Evolutionary conservation across 805 yeast species (phyloP).

Genomic region (Zygoascus flipseniorum): DNA sequence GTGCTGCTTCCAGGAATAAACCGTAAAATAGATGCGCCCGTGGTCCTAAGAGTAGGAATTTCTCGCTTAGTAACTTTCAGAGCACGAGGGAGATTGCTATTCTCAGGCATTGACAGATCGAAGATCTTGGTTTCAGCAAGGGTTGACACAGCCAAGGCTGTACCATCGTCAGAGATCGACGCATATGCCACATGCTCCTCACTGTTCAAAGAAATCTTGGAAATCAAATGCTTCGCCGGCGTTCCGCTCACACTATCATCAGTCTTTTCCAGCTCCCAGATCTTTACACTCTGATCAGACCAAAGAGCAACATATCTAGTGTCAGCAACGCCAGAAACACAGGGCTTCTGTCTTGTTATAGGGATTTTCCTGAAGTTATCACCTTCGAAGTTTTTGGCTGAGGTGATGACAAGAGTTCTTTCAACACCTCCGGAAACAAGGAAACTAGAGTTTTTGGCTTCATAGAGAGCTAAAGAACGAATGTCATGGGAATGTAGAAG

Average conservation of each 20-base stretch:
- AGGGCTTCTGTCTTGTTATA: conserved; percentile 48
- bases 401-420: conserved; percentile 39
- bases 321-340: conserved; percentile 39
- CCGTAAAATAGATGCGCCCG: conserved; percentile 13
- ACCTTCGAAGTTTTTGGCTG: conserved; percentile 56
- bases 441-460: conserved; percentile 52
- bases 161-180: conserved; percentile 55
- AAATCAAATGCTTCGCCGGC: conserved; percentile 42
- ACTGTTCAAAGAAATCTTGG: conserved; percentile 57
- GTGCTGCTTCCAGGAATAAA: conserved; percentile 13
- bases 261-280: conserved; percentile 53
- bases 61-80: conserved; percentile 2
- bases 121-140: conserved; percentile 61
- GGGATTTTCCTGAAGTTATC: conserved; percentile 68
- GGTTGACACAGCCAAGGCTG: conserved; percentile 64
- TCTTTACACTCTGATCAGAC: conserved; percentile 72
- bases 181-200: conserved; percentile 74
- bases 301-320: conserved; percentile 59
- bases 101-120: conserved; percentile 31
- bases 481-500: conserved; percentile 80
- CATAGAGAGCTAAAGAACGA: conserved; percentile 54
- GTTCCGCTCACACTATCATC: conserved; percentile 22
- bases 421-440: conserved; percentile 46
- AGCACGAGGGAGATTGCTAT: not conserved
- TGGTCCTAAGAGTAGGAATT: not conserved